These are phyloP conservation scores for Mycena floridula DNA, from an alignment of 768 basidiomycete genomes.

Conservation along the genomic window DNA sequence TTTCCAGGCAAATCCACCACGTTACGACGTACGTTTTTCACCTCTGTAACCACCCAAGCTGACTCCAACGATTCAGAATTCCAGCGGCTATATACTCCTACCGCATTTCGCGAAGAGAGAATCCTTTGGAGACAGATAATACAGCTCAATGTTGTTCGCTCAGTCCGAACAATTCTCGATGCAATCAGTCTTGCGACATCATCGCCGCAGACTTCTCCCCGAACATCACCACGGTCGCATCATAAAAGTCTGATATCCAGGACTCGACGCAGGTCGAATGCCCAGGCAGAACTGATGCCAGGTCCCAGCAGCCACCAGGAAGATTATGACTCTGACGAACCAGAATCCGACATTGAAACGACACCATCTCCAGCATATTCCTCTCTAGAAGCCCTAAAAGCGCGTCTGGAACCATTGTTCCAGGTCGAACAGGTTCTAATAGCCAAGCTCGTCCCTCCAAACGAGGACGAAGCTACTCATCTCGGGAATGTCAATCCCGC, in stretches of 20 bases:
- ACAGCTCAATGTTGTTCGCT: slow-evolving; percentile 77
- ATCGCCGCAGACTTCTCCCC: slow-evolving; percentile 21
- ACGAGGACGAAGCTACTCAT: slow-evolving; percentile 53
- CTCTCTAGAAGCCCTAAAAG: slow-evolving; percentile 47
- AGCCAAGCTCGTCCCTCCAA: slow-evolving; percentile 60
- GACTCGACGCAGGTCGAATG: slow-evolving; percentile 17
- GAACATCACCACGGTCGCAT: slow-evolving; percentile 18
- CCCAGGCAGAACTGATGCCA: slow-evolving; percentile 8
- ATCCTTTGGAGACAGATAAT: slow-evolving; percentile 81
- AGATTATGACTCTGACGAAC: slow-evolving; percentile 18
- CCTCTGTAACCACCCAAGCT: slow-evolving; percentile 1
- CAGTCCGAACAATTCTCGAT: slow-evolving; percentile 68
- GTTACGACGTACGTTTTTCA: slow-evolving; percentile 56
- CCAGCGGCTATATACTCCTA: slow-evolving; percentile 69
- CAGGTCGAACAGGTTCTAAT: slow-evolving; percentile 68
- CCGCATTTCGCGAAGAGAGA: slow-evolving; percentile 68
- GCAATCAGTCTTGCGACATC: slow-evolving; percentile 31
- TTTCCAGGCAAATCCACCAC: slow-evolving; percentile 72
- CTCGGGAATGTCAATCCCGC: slow-evolving; percentile 22
- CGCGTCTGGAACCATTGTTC: slow-evolving; percentile 59
- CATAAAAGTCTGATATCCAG: slow-evolving; percentile 15
- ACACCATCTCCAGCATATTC: slow-evolving; percentile 2
- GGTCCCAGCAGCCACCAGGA: slow-evolving; percentile 5
- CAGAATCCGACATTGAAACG: slow-evolving; percentile 11
- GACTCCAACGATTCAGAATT: slow-evolving; percentile 44